phyloP scores from a whole-genome alignment of 1,139 yeast genomes.

The Debaryomycetaceae sp. region DNA sequence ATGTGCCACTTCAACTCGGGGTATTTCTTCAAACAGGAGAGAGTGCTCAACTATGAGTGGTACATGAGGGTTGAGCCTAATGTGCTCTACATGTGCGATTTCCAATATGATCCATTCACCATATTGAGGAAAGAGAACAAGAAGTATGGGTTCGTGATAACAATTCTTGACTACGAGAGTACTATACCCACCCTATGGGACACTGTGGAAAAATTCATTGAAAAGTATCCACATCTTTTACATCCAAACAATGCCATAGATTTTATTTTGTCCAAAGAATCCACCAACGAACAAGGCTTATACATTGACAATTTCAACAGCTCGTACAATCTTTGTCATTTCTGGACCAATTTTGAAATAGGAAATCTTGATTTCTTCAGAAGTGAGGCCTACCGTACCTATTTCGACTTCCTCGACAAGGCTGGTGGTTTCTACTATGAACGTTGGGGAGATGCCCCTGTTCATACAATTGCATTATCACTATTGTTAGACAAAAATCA shows the following conservation, averaged over 20 bases:
- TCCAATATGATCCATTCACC: conserved; percentile 45
- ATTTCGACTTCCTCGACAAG: conserved; percentile 63
- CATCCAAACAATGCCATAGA: conserved; percentile 68
- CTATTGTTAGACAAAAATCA: conserved; percentile 64
- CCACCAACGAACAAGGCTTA: conserved; percentile 28
- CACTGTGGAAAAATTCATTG: conserved; percentile 64
- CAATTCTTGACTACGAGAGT: conserved; percentile 45
- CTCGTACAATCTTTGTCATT: conserved; percentile 85
- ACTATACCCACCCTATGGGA: conserved; percentile 75
- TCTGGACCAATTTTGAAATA: conserved; percentile 94
- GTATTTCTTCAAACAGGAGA: conserved; percentile 39
- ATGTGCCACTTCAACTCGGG: conserved; percentile 53
- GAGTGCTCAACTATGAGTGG: conserved; percentile 39
- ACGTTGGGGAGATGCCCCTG: conserved; percentile 99
- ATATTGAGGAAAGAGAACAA: conserved; percentile 33
- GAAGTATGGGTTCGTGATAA: conserved; percentile 42
- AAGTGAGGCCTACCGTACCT: conserved; percentile 64
- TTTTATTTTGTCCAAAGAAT: conserved; percentile 63
- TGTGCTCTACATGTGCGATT: conserved; percentile 47
- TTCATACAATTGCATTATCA: conserved; percentile 76
- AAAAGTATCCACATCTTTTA: conserved; percentile 55
- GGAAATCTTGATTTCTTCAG: conserved; percentile 80
- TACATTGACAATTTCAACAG: conserved; percentile 27
- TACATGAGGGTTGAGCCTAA: conserved; percentile 49
- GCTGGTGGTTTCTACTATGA: conserved; percentile 87